Evolutionary conservation across 2,329 filamentous ascomycete species (phyloP).

Genomic region (Colletotrichum sp.): DNA sequence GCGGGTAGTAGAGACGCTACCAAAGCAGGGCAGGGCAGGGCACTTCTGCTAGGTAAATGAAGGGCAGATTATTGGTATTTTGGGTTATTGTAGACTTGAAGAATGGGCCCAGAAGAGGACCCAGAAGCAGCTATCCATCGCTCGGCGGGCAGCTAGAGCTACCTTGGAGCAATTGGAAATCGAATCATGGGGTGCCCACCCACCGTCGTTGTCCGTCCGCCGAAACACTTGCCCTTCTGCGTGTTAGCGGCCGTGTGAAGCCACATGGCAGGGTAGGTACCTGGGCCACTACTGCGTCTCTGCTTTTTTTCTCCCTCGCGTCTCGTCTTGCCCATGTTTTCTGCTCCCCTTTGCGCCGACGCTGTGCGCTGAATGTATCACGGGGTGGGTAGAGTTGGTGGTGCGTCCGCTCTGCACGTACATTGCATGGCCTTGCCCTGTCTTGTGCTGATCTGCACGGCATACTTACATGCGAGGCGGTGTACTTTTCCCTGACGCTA

Average conservation of each 20-base stretch:
- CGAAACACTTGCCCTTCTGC: slow-evolving; percentile 16
- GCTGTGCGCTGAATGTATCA: background rate
- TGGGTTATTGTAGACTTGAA: background rate
- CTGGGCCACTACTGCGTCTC: background rate
- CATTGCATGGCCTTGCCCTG: background rate
- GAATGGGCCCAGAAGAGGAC: background rate
- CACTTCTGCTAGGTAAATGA: background rate
- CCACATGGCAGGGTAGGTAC: slow-evolving; percentile 5
- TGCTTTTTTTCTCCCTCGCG: background rate
- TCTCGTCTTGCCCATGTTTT: background rate
- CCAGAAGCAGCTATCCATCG: background rate
- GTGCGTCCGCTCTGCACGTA: background rate
- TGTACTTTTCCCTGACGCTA: background rate
- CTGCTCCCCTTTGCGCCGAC: background rate
- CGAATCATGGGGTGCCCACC: background rate
- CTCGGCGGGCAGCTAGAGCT: background rate
- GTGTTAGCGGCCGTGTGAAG: slow-evolving; percentile 11
- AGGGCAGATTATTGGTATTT: background rate
- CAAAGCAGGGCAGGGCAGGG: background rate
- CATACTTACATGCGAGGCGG: background rate
- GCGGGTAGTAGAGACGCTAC: background rate
- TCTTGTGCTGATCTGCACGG: background rate
- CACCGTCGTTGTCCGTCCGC: background rate
- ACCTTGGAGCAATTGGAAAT: background rate
- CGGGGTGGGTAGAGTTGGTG: background rate